Base-by-base conservation (phyloP, 139 green algal genomes). In the Ettlia oleoabundans region DNA sequence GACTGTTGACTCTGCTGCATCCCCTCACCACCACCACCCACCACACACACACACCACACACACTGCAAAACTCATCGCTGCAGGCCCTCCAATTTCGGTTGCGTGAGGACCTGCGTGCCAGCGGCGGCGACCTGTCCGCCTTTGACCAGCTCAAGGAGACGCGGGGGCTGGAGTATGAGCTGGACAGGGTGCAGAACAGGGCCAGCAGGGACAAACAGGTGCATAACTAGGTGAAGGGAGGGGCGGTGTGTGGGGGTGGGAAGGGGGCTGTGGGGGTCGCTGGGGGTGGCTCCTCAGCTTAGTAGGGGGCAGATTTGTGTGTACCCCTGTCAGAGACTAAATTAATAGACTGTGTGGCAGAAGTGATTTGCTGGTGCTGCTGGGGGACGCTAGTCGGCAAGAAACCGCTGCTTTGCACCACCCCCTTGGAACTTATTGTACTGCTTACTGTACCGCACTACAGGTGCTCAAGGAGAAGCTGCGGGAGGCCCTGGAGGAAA, bases 11-110 rank as follows among this genome's bases (percentile, higher is more conserved):
- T 40, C 15, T 26, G 24, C 69, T 9, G 19, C n/a, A 28, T 6
- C 42, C 22, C 10, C 37, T 40, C 3, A 7, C 53, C 52, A n/a
- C 21, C 33, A 32, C 33, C 32, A 21, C 33, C 33, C n/a, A 32
- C 7, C 10, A 3, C 33, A 7, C 13, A 6, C 33, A 4, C n/a
- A 18, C 7, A 3, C 4, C 65, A 21, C 65, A 24, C 33, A 26
- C 68, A 4, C 68, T 10, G 4, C 40, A 1, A 2, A 32, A 35
- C 7, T 26, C 42, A 22, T 18, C 28, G 87, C 83, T 92, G 78
- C 85, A 91, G 75, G 92, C 91, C 15, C 76, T 95, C 75, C 88
- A 94, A 73, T 96, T 84, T 83, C 89, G 93, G 33, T 85, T 96
- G 80, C 89, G 90, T 5, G 89, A 96, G 70, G 93, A 96, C 83